Evolutionary conservation across 805 yeast genomes (phyloP), one percentile per base, ranked within the genome.

Genomic region (Lipomyces lipofer): DNA sequence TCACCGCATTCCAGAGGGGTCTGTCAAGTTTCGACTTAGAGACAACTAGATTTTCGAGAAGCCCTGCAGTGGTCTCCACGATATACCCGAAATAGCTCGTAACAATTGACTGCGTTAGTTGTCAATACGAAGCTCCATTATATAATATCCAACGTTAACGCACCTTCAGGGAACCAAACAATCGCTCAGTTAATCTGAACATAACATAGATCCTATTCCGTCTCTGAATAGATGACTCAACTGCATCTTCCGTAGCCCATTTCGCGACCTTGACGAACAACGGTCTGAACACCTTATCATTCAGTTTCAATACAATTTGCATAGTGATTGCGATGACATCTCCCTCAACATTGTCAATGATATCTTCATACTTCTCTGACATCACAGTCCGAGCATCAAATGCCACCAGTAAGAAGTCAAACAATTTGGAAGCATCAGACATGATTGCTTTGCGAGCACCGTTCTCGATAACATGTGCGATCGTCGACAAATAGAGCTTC

Each of bases 271-370:
- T 76, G 5, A 91, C 92, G 72, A 94, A 94, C 67, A 88, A 75
- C 17, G 99, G 99, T 67, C 97, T 82, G 78, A 94, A 94, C 21
- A 84, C 81, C 73, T 88, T 89, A 69, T 94, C 99, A 68, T 94
- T 94, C 72, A 94, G 79, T 71, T 92, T 91, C 84, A 94, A 78
- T 17, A 92, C 95, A 63, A 83, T 84, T 22, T 75, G 75, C 60
- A 92, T 81, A 19, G 87, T 91, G 67, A 90, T 81, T 35, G 79
- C 75, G 64, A 86, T 85, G 67, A 86, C 81, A 9, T 85, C 78
- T 17, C 89, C 78, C 68, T 92, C 98, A 59, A 92, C 81, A 63
- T 95, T 79, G 68, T 86, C 83, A 60, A 87, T 75, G 10, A 95
- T 84, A 66, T 88, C 88, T 60, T 73, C 78, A 65, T 84, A 90